A percentile compares a stretch with the other conserved stretches of the same genome.
phyloP scores from a whole-genome alignment of 805 yeast species.

The Spathaspora girioi region DNA sequence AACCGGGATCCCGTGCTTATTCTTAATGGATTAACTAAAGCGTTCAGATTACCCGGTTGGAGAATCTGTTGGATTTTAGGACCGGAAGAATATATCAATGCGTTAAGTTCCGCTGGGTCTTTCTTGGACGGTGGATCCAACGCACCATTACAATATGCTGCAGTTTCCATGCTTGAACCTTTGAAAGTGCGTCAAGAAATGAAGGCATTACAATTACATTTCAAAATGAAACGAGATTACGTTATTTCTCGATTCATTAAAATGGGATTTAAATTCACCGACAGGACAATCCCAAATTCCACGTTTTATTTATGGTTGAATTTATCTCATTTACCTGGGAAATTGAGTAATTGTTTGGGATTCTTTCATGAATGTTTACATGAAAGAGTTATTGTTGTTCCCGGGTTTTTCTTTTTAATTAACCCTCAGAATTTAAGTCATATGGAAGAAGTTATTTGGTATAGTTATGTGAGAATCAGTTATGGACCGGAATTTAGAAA shows the following conservation, averaged over 20 bases:
- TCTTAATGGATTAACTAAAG: constrained; percentile 58
- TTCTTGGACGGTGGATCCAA: constrained; percentile 60
- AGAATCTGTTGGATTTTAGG: constrained; percentile 62
- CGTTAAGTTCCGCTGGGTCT: constrained; percentile 57
- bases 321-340: constrained; percentile 51
- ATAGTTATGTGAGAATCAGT: constrained; percentile 54
- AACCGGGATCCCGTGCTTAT: constrained; percentile 57
- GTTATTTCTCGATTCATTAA: constrained; percentile 43
- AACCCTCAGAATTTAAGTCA: constrained; percentile 48
- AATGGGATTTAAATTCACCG: constrained; percentile 52
- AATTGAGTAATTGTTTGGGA: constrained; percentile 54
- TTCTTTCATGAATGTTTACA: constrained; percentile 62
- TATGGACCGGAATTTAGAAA: constrained; percentile 56
- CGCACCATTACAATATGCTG: constrained; percentile 60
- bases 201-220: constrained; percentile 55
- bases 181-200: constrained; percentile 47
- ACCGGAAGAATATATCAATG: constrained; percentile 55
- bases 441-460: constrained; percentile 56
- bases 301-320: constrained; percentile 62
- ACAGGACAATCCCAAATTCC: constrained; percentile 46
- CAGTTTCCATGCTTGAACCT: constrained; percentile 53
- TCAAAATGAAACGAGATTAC: constrained; percentile 55
- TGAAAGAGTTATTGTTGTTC: constrained; percentile 57
- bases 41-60: constrained; percentile 63
- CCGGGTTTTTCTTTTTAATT: constrained; percentile 60